These are phyloP conservation scores for Ceratocystis harringtonii DNA, from an alignment of 2,329 filamentous ascomycete genomes.

Conservation along the genomic window DNA sequence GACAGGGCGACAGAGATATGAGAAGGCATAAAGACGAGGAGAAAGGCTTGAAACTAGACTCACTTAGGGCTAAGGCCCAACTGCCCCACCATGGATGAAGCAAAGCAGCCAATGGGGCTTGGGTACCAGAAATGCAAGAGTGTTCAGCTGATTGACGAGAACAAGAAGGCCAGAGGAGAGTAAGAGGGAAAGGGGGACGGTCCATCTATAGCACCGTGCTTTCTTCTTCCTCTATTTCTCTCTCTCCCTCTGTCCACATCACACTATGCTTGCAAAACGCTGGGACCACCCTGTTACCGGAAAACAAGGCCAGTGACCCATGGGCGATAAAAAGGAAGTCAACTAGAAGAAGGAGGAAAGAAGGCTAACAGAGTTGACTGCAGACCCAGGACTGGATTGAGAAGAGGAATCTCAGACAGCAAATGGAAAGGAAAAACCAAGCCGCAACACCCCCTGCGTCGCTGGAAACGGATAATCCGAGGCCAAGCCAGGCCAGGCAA, in stretches of 20 bases:
- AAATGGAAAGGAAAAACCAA: not conserved
- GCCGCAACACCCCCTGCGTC: not conserved
- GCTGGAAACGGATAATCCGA: not conserved
- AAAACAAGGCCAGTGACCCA: not conserved
- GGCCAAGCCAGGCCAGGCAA: not conserved
- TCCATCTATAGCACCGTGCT: not conserved
- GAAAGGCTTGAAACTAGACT: not conserved
- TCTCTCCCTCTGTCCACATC: not conserved
- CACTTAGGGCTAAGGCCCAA: not conserved
- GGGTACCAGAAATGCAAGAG: not conserved
- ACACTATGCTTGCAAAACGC: not conserved
- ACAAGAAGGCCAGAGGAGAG: not conserved
- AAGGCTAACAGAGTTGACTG: not conserved
- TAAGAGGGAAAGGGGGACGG: not conserved
- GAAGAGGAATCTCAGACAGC: not conserved
- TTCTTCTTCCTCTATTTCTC: not conserved
- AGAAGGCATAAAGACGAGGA: not conserved
- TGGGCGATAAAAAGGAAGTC: not conserved
- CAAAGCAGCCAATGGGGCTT: not conserved
- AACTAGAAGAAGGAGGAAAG: not conserved
- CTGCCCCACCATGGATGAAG: not conserved
- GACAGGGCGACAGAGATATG: not conserved
- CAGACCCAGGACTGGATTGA: not conserved
- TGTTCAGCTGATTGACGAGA: not conserved
- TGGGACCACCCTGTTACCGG: not conserved